These are phyloP conservation scores for Coix lacrymajobi DNA, from an alignment of 176 grass and related monocot genomes.

Conservation along the genomic window DNA sequence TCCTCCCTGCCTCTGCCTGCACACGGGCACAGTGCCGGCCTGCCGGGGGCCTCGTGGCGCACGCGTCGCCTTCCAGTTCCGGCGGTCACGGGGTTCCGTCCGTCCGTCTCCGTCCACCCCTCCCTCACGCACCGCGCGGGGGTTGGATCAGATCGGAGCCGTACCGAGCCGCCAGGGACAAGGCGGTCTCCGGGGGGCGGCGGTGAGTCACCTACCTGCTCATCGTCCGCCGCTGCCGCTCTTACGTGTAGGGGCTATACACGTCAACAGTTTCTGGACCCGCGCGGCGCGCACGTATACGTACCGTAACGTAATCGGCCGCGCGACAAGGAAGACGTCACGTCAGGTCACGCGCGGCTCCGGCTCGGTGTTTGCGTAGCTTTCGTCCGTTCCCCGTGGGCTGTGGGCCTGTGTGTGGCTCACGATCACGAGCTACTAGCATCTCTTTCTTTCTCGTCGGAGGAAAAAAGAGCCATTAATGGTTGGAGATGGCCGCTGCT, in stretches of 20 bases:
- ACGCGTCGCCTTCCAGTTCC: background rate
- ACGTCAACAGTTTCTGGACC: background rate
- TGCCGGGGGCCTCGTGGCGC: background rate
- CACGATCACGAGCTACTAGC: background rate
- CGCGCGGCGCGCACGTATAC: background rate
- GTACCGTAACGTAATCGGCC: background rate
- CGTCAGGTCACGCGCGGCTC: too few species aligned
- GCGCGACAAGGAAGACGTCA: background rate
- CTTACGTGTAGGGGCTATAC: background rate
- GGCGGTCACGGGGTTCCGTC: background rate
- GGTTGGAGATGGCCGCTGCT: too few species aligned
- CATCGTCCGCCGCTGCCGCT: background rate
- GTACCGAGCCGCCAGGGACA: too few species aligned
- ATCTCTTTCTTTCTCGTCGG: background rate
- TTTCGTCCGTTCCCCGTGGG: background rate
- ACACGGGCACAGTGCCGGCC: background rate
- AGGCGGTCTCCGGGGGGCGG: too few species aligned
- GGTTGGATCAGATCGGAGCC: too few species aligned
- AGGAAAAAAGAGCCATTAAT: background rate
- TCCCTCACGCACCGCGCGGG: too few species aligned
- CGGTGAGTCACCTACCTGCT: too few species aligned
- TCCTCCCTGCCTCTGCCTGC: too few species aligned
- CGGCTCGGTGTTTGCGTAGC: background rate
- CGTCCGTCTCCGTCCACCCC: too few species aligned
- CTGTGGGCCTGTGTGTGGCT: background rate